These are phyloP conservation scores for Trapa bicornis DNA, from an alignment of 345 rosid genomes.

Conservation along the genomic window DNA sequence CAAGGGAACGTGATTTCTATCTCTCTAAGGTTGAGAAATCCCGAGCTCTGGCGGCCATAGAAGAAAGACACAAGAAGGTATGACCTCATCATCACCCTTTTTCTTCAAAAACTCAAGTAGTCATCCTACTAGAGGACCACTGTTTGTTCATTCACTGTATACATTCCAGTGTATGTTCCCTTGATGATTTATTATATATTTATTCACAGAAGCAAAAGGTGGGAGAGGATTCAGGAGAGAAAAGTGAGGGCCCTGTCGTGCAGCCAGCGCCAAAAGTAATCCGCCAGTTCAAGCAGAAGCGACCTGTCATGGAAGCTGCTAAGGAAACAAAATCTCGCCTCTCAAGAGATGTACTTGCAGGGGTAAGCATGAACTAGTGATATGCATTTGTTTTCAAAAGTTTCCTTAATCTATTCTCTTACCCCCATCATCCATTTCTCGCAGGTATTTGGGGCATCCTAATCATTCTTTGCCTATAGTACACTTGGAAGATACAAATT, in stretches of 20 bases:
- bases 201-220: slow-evolving; percentile 56
- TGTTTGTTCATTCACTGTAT: not conserved
- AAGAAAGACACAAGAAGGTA: slow-evolving; percentile 79
- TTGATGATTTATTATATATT: not conserved
- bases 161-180: not conserved
- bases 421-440: not conserved
- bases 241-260: slow-evolving; percentile 17
- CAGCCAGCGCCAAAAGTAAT: slow-evolving; percentile 28
- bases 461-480: not conserved
- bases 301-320: slow-evolving; percentile 36
- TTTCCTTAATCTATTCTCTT: not conserved
- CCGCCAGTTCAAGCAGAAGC: slow-evolving; percentile 60
- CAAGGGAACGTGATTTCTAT: slow-evolving; percentile 83
- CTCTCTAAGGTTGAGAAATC: slow-evolving; percentile 63
- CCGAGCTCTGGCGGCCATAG: slow-evolving; percentile 51
- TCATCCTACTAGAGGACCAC: not conserved
- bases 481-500: not conserved
- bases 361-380: slow-evolving; percentile 30
- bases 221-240: slow-evolving; percentile 28
- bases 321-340: slow-evolving; percentile 42
- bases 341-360: slow-evolving; percentile 56
- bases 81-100: not conserved
- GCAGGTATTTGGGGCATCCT: slow-evolving; percentile 49
- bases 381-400: not conserved
- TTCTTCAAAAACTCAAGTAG: not conserved